Evolutionary conservation across 108 stramenopile genomes (phyloP).

Genomic region (Cylindrotheca closterium): DNA sequence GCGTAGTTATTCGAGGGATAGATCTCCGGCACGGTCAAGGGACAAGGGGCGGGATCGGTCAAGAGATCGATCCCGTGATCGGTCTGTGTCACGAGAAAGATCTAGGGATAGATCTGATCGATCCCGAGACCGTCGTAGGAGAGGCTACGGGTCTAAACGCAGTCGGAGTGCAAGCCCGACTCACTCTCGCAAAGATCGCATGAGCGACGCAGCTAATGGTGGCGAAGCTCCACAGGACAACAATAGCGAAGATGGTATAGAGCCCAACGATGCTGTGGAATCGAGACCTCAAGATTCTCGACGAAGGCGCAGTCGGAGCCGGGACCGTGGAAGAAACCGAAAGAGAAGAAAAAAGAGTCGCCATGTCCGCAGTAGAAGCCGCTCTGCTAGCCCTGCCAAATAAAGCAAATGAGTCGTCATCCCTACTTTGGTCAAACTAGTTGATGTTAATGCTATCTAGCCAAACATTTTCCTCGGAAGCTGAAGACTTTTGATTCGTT

Average conservation of each 20-base stretch:
- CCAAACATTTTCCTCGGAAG: too few species aligned
- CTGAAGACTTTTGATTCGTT: too few species aligned
- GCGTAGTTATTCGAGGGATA: constrained; percentile 3
- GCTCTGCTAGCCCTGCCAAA: constrained; percentile 23
- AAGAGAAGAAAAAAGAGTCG: constrained; percentile 42
- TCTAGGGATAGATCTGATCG: constrained; percentile 31
- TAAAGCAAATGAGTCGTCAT: background rate
- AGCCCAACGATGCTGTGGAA: constrained; percentile 13
- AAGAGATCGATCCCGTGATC: constrained; percentile 23
- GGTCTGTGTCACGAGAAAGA: constrained; percentile 33
- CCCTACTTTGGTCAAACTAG: too few species aligned
- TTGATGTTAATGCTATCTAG: too few species aligned
- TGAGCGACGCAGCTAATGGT: background rate
- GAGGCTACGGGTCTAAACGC: constrained; percentile 17
- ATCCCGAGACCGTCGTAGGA: constrained; percentile 23
- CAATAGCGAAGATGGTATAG: constrained; percentile 12
- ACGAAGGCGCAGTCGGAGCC: constrained; percentile 41
- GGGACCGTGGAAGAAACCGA: constrained; percentile 24
- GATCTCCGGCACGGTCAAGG: constrained; percentile 21
- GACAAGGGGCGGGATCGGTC: constrained; percentile 13
- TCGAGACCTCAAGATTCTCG: constrained; percentile 18
- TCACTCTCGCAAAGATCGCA: constrained; percentile 8
- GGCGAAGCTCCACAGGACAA: background rate
- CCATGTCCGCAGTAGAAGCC: constrained; percentile 28
- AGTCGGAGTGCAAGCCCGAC: constrained; percentile 32